Conservation (phyloP, 2,329 filamentous ascomycete species). For the Fusarium tricinctum region DNA sequence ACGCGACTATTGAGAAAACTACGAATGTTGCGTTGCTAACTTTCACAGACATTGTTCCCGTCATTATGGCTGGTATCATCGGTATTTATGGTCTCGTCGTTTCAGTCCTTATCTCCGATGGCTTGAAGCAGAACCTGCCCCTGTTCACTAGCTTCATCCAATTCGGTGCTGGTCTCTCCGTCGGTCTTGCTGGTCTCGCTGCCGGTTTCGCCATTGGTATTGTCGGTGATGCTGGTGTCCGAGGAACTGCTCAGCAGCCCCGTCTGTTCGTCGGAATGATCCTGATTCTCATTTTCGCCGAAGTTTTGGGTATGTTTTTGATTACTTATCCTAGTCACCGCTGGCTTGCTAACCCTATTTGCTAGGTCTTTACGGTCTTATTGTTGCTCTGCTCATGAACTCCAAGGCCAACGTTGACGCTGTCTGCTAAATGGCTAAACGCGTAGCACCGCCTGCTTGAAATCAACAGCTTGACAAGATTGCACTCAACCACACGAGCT, state of each 20-base stretch:
- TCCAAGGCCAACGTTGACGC: conserved; percentile 82
- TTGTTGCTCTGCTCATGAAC: conserved; percentile 99
- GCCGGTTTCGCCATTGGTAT: conserved; percentile 91
- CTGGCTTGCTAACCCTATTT: conserved; percentile 42
- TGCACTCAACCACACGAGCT: conserved; percentile 50
- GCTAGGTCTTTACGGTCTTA: conserved; percentile 96
- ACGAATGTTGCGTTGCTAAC: conserved; percentile 36
- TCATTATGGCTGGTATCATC: conserved; percentile 99
- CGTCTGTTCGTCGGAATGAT: conserved; percentile 97
- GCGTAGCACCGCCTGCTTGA: conserved; percentile 25
- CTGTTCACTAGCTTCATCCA: conserved; percentile 89
- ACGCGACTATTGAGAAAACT: conserved; percentile 58
- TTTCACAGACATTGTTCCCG: conserved; percentile 90
- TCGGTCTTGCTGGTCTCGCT: conserved; percentile 86
- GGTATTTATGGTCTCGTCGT: conserved; percentile 97
- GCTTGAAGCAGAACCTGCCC: conserved; percentile 77
- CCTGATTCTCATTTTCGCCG: conserved; percentile 98
- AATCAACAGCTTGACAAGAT: conserved; percentile 56
- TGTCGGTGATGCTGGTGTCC: conserved; percentile 89
- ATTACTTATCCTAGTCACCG: neutral
- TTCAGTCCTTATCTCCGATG: conserved; percentile 87
- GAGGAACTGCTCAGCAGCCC: conserved; percentile 86
- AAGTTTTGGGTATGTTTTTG: conserved; percentile 86
- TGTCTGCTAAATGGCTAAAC: conserved; percentile 59
- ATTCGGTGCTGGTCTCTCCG: conserved; percentile 84